Evolutionary conservation across 2,329 filamentous ascomycete species (phyloP), one percentile per base, ranked within the genome.

Genomic region (Aureobasidium subglaciale): DNA sequence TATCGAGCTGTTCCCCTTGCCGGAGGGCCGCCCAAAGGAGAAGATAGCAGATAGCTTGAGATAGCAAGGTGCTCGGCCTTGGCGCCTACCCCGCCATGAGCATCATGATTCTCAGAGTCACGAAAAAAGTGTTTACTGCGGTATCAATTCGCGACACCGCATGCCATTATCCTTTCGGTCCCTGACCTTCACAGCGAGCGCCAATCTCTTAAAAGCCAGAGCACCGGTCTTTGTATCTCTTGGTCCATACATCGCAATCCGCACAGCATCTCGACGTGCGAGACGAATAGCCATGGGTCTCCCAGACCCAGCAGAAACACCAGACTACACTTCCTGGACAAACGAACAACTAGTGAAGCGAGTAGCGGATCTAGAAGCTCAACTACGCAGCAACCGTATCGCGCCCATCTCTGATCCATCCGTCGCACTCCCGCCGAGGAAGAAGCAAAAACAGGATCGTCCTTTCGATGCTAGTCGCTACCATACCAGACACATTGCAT

Each of bases 401-500:
- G 11, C 16, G 8, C 56, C 32, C 22, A 11, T 55, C 10, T 16
- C 43, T 15, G 55, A 53, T 20, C 40, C 46, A 15, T 37, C 30
- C 3, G 20, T 15, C 11, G 27, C 29, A 1, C 22, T 50, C 2
- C 38, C 48, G 18, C 30, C 46, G 18, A 60, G 59, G 25, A 63
- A 62, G 55, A 56, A 56, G 16, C 53, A 67, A 50, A 69, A 71
- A n/a, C 62, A 67, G 20, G 58, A 66, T 57, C 67, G 80, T 73
- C 63, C 77, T 73, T 85, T 96, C 65, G 89, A 97, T 67, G 83
- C 88, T 0, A 84, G 83, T 13, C 87, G 84, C 66, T 96, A 96
- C 70, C 80, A 82, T 32, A 95, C 90, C 1, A 83, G 93, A 43
- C 83, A 86, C 59, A 87, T 99, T 60, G 93, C 92, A 7, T 76